Conservation (phyloP, 2,329 filamentous ascomycete genomes). For the Knufia fluminis region DNA sequence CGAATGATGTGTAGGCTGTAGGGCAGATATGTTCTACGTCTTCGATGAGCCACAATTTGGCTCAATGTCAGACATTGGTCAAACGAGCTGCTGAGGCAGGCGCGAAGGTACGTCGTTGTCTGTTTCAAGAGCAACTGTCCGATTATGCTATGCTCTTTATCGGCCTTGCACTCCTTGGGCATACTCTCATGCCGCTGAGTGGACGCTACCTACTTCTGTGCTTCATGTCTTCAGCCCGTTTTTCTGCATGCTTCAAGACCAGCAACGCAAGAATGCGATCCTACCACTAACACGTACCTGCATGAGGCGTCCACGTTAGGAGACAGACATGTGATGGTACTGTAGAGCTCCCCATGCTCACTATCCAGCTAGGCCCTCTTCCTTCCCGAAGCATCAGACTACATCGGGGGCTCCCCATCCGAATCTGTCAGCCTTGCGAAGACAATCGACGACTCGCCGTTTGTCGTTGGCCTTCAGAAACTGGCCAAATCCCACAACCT, state of each 20-base stretch:
- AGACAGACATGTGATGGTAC: no score
- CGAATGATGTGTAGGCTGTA: slow-evolving; percentile 69
- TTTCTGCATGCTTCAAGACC: no score
- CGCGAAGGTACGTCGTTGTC: slow-evolving; percentile 54
- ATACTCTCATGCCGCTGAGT: no score
- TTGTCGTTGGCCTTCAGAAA: slow-evolving; percentile 64
- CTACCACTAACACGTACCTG: no score
- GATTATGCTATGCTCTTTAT: background rate
- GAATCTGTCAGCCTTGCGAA: slow-evolving; percentile 64
- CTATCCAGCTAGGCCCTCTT: slow-evolving; percentile 56
- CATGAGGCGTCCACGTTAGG: no score
- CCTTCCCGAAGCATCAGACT: slow-evolving; percentile 85
- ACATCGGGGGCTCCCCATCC: slow-evolving; percentile 61
- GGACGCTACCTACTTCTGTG: no score
- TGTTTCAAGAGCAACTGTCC: background rate
- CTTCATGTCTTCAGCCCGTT: no score
- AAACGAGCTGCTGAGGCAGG: slow-evolving; percentile 64
- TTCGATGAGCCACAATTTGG: slow-evolving; percentile 67
- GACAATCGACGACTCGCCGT: slow-evolving; percentile 56
- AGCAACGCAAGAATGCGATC: no score
- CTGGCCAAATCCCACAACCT: slow-evolving; percentile 56
- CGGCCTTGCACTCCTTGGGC: no score
- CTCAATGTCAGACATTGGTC: slow-evolving; percentile 64
- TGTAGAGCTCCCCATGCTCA: no score
- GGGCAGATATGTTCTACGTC: slow-evolving; percentile 84